Conservation (phyloP, 169 alveolate species). For the Perkinsus marinus region DNA sequence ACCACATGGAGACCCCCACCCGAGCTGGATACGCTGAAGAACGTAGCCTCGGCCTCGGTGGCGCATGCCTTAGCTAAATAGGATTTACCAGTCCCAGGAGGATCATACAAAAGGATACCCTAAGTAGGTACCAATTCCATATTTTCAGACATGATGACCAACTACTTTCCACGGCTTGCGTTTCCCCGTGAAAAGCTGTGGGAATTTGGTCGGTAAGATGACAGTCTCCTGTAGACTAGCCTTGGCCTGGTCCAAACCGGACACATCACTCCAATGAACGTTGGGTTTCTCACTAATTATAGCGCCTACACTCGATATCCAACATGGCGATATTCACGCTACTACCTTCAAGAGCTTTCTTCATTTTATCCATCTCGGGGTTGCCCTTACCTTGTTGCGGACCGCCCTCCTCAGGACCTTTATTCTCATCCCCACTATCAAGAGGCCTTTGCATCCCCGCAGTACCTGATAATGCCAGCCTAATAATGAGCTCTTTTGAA, state of each 20-base stretch:
- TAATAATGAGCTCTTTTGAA: no score
- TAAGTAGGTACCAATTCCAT: neutral
- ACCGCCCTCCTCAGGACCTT: neutral
- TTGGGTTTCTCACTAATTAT: conserved; percentile 58
- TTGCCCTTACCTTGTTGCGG: neutral
- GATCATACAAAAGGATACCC: conserved; percentile 77
- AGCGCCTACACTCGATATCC: neutral
- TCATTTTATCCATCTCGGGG: neutral
- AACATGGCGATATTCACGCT: neutral
- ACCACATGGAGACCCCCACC: conserved; percentile 7
- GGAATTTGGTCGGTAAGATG: conserved; percentile 76
- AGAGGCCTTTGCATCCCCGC: neutral
- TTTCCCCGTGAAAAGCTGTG: conserved; percentile 68
- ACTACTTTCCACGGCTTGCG: conserved; percentile 41
- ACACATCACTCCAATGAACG: conserved; percentile 73
- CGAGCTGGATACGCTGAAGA: conserved; percentile 5
- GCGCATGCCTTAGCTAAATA: conserved; percentile 99
- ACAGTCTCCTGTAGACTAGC: conserved; percentile 73
- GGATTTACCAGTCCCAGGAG: conserved; percentile 99
- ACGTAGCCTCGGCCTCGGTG: conserved; percentile 71
- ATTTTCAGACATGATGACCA: no score
- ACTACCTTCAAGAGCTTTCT: neutral
- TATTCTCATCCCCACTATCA: neutral
- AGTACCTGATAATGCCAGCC: no score
- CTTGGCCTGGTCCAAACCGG: conserved; percentile 75